These are phyloP conservation scores for Calonectria honghensis DNA, from an alignment of 2,329 filamentous ascomycete genomes.

Conservation along the genomic window DNA sequence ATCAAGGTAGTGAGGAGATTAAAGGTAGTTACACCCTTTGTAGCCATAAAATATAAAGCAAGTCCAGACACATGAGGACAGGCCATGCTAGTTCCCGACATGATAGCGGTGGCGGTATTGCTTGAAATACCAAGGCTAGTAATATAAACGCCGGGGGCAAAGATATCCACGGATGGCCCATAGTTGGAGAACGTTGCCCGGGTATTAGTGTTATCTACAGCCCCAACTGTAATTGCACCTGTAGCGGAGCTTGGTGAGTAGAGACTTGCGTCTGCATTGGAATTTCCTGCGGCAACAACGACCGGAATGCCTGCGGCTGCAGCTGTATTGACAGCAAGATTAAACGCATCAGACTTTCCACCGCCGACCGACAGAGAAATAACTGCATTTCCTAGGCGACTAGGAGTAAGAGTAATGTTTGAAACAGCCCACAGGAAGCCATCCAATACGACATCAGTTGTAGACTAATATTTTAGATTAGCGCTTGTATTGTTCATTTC, in stretches of 20 bases:
- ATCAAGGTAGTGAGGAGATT: neutral
- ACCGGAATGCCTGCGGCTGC: slow-evolving; percentile 1
- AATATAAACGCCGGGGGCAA: slow-evolving; percentile 27
- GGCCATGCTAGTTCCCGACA: slow-evolving; percentile 58
- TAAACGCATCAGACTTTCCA: slow-evolving; percentile 11
- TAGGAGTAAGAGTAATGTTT: neutral
- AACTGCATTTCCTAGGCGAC: neutral
- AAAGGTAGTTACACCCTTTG: neutral
- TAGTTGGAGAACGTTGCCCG: slow-evolving; percentile 33
- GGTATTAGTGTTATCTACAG: neutral
- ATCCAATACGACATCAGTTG: neutral
- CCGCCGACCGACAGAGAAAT: slow-evolving; percentile 5
- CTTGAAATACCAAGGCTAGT: neutral
- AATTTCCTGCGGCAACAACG: slow-evolving; percentile 28
- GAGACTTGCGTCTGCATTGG: neutral
- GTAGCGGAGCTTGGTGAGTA: slow-evolving; percentile 38
- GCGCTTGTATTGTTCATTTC: neutral
- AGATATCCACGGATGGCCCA: slow-evolving; percentile 30
- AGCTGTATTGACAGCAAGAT: neutral
- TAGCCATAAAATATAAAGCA: slow-evolving; percentile 68
- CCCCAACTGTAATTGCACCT: slow-evolving; percentile 30
- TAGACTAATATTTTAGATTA: neutral
- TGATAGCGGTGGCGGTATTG: slow-evolving; percentile 19
- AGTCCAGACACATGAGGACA: slow-evolving; percentile 77
- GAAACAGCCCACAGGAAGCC: slow-evolving; percentile 1